These are phyloP conservation scores for Alternaria sp. DNA, from an alignment of 2,329 filamentous ascomycete species.

Conservation along the genomic window DNA sequence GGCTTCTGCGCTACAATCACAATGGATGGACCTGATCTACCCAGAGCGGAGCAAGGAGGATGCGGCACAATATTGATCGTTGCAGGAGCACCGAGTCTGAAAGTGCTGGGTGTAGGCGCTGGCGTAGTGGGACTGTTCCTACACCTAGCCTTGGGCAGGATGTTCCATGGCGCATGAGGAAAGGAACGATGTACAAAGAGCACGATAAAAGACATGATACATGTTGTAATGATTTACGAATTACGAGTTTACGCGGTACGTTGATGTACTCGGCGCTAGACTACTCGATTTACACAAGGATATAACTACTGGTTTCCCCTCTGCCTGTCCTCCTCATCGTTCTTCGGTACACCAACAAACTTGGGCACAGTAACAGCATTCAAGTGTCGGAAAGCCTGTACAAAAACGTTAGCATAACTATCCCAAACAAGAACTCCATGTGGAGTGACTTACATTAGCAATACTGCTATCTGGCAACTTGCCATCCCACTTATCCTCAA, in stretches of 20 bases:
- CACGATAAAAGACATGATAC: constrained; percentile 9
- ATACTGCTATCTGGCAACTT: constrained; percentile 61
- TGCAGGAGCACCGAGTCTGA: constrained; percentile 30
- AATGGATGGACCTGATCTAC: constrained; percentile 47
- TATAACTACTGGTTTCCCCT: constrained; percentile 52
- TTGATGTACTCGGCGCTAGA: constrained; percentile 15
- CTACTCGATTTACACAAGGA: constrained; percentile 13
- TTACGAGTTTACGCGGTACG: constrained; percentile 30
- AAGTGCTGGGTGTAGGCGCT: constrained; percentile 28
- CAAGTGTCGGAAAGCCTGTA: constrained; percentile 61
- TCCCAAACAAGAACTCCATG: constrained; percentile 5
- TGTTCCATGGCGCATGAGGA: constrained; percentile 33
- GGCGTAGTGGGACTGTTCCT: constrained; percentile 27
- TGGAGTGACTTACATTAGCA: constrained; percentile 58
- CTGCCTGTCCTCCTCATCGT: constrained; percentile 61
- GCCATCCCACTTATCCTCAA: constrained; percentile 66
- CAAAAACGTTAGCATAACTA: constrained; percentile 36
- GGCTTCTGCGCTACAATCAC: constrained; percentile 51
- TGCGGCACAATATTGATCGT: constrained; percentile 52
- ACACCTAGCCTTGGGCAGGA: constrained; percentile 39
- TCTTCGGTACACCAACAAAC: constrained; percentile 63
- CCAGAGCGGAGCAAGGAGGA: constrained; percentile 42
- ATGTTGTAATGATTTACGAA: constrained; percentile 33
- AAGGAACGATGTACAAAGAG: neutral
- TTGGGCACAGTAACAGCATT: constrained; percentile 63